Evolutionary conservation across 441 rosid species (phyloP).

Genomic region (Syzygium syzygioides): DNA sequence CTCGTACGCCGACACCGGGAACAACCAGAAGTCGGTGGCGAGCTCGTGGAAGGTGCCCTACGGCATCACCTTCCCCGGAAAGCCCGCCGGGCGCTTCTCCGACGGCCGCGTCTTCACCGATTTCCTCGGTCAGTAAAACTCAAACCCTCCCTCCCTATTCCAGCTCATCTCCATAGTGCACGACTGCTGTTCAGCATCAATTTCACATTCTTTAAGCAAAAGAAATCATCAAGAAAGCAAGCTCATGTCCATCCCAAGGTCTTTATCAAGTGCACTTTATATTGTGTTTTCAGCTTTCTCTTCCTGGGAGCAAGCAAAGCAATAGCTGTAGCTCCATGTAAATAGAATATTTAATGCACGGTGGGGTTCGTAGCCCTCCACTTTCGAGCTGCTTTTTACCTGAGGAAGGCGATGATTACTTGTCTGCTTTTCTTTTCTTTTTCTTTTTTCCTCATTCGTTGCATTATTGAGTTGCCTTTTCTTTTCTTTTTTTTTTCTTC

Average conservation of each 20-base stretch:
- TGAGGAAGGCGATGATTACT: background rate
- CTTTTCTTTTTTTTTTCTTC: background rate
- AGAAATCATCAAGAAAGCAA: background rate
- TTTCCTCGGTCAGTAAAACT: constrained; percentile 30
- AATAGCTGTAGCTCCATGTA: background rate
- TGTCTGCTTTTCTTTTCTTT: background rate
- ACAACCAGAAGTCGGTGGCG: constrained; percentile 14
- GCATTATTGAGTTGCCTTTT: background rate
- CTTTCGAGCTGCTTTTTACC: background rate
- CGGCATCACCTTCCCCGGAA: constrained; percentile 63
- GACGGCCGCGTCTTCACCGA: constrained; percentile 62
- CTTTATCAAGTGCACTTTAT: background rate
- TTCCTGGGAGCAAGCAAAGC: background rate
- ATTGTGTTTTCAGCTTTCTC: background rate
- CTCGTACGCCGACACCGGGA: constrained; percentile 69
- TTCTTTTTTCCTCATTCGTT: background rate
- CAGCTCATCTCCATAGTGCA: background rate
- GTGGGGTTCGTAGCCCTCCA: background rate
- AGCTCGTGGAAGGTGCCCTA: constrained; percentile 55
- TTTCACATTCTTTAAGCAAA: background rate
- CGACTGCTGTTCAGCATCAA: background rate
- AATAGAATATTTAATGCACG: background rate
- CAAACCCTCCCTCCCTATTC: background rate
- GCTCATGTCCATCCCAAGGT: background rate
- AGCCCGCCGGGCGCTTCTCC: constrained; percentile 62